These are phyloP conservation scores for Fusarium torulosum DNA, from an alignment of 2,329 filamentous ascomycete species.

Conservation along the genomic window DNA sequence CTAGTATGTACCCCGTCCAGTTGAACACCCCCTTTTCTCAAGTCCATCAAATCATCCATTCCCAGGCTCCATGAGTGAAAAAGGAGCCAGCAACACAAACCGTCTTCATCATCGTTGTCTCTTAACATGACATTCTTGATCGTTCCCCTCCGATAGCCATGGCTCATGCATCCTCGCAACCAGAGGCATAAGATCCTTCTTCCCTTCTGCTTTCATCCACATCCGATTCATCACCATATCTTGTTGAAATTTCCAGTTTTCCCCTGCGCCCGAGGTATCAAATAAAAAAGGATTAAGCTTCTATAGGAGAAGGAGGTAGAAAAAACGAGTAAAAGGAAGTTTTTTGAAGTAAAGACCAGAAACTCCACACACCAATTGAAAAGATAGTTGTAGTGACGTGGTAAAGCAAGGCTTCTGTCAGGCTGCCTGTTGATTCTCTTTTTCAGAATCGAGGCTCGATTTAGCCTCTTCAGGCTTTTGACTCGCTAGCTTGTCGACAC, in stretches of 20 bases:
- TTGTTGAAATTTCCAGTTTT: conserved; percentile 22
- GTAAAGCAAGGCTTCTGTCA: conserved; percentile 26
- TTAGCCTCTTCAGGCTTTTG: conserved; percentile 53
- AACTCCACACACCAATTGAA: conserved; percentile 31
- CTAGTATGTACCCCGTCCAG: conserved; percentile 39
- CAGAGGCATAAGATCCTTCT: conserved; percentile 14
- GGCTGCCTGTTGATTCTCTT: conserved; percentile 44
- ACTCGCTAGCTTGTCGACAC: conserved; percentile 56
- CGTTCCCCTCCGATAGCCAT: conserved; percentile 23
- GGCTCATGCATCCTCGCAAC: conserved; percentile 6
- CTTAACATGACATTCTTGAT: conserved; percentile 41
- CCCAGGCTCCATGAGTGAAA: conserved; percentile 36
- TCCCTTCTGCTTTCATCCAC: conserved; percentile 6
- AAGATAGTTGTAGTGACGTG: conserved; percentile 11
- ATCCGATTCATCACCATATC: conserved; percentile 25
- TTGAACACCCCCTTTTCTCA: conserved; percentile 18
- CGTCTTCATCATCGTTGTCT: conserved; percentile 44
- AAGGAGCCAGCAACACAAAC: conserved; percentile 29
- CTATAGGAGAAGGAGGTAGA: conserved; percentile 34
- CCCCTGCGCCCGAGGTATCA: conserved; percentile 40
- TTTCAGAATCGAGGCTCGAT: conserved; percentile 47
- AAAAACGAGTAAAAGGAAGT: conserved; percentile 25
- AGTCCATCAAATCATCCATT: conserved; percentile 33
- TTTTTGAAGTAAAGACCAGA: conserved; percentile 27
- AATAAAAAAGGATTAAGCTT: conserved; percentile 37